Evolutionary conservation across 1,139 yeast genomes (phyloP).

Genomic region (Magnusiomyces tetraspermus): DNA sequence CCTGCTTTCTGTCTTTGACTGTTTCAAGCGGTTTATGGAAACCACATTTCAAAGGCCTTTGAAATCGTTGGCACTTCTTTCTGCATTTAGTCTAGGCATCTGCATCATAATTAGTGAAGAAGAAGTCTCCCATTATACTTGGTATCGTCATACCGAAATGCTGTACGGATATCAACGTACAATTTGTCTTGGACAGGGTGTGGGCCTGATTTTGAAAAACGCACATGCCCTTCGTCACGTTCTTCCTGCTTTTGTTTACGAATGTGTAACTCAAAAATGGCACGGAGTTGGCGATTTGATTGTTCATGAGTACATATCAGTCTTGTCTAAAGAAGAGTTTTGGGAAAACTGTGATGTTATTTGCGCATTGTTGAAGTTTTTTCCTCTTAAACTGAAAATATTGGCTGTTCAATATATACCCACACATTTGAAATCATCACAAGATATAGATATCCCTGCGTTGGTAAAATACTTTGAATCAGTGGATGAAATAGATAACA

Average conservation of each 20-base stretch:
- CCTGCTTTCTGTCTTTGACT: neutral
- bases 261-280: neutral
- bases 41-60: neutral
- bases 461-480: neutral
- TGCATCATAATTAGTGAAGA: neutral
- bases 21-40: conserved; percentile 1
- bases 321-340: neutral
- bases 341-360: neutral
- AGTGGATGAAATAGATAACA: neutral
- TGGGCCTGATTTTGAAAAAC: conserved; percentile 3
- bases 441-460: neutral
- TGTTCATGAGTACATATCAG: neutral
- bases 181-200: conserved; percentile 1
- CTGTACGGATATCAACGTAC: neutral
- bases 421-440: neutral
- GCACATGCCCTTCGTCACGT: neutral
- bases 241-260: conserved; percentile 2
- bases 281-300: neutral
- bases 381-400: neutral
- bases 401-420: conserved; percentile 1
- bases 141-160: conserved; percentile 3
- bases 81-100: conserved; percentile 1
- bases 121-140: neutral
- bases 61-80: neutral
- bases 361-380: neutral